Percentiles rank a stretch among this genome's conserved stretches.
Evolutionary conservation across 768 basidiomycete genomes (phyloP).

Genomic region (Collybiopsis luxurians): DNA sequence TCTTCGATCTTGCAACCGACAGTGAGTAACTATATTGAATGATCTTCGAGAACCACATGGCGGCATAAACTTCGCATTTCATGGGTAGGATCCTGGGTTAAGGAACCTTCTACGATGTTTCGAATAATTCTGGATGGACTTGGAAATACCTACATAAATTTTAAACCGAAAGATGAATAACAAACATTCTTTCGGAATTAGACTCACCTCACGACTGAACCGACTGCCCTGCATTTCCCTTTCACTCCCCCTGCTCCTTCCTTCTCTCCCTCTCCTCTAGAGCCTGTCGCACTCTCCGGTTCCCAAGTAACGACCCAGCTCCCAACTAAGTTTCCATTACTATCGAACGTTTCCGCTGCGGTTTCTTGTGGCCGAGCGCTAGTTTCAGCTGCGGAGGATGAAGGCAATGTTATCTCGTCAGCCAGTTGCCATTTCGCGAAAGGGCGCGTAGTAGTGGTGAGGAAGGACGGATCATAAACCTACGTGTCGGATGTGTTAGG

Average conservation of each 20-base stretch:
- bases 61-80: no score
- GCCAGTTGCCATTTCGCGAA: constrained; percentile 85
- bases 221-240: constrained; percentile 62
- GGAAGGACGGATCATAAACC: constrained; percentile 72
- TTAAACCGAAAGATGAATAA: not conserved
- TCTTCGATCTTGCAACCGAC: no score
- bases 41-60: no score
- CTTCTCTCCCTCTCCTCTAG: not conserved
- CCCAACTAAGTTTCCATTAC: constrained; percentile 59
- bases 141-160: constrained; percentile 36
- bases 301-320: constrained; percentile 81
- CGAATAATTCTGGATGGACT: constrained; percentile 45
- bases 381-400: constrained; percentile 21
- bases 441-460: constrained; percentile 62
- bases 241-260: constrained; percentile 36
- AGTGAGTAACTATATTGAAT: no score
- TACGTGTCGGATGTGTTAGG: constrained; percentile 13
- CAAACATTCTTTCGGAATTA: not conserved
- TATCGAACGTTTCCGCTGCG: constrained; percentile 70
- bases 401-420: constrained; percentile 43
- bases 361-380: constrained; percentile 61
- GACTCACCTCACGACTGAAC: constrained; percentile 63
- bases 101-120: not conserved
- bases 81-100: no score
- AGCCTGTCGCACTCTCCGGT: constrained; percentile 9